These are phyloP conservation scores for Cinchona pubescens DNA, from an alignment of 257 asterid species.

Conservation along the genomic window DNA sequence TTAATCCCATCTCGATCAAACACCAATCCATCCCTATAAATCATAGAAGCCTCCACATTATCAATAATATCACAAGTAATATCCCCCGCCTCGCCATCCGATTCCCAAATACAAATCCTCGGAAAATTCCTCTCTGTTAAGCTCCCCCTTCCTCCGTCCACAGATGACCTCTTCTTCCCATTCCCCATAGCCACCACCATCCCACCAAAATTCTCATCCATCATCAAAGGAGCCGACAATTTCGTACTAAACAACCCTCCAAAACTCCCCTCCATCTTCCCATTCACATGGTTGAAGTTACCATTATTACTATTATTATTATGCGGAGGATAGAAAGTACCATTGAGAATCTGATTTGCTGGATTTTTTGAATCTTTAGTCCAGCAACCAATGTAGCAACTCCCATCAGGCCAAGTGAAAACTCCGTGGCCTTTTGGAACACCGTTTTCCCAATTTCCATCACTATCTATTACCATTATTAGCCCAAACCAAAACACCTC, in stretches of 20 bases:
- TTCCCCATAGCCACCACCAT: slow-evolving; percentile 37
- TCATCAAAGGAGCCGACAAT: slow-evolving; percentile 51
- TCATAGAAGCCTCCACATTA: slow-evolving; percentile 73
- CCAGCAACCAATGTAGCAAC: slow-evolving; percentile 57
- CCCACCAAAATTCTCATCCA: slow-evolving; percentile 36
- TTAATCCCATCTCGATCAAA: slow-evolving; percentile 51
- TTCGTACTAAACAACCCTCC: slow-evolving; percentile 36
- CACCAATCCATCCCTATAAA: slow-evolving; percentile 55
- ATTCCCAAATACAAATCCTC: slow-evolving; percentile 92
- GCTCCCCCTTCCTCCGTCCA: slow-evolving; percentile 45
- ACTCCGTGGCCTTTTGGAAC: slow-evolving; percentile 75
- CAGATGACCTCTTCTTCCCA: slow-evolving; percentile 66
- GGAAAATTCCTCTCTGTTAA: slow-evolving; percentile 62
- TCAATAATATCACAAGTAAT: slow-evolving; percentile 93
- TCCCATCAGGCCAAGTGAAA: slow-evolving; percentile 90
- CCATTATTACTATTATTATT: slow-evolving; percentile 19
- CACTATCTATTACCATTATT: slow-evolving; percentile 80
- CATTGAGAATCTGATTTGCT: slow-evolving; percentile 49
- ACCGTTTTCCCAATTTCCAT: slow-evolving; percentile 84
- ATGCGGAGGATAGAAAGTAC: slow-evolving; percentile 69
- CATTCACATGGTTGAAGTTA: slow-evolving; percentile 17
- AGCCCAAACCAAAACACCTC: slow-evolving; percentile 77
- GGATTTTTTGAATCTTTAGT: slow-evolving; percentile 33
- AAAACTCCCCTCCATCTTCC: slow-evolving; percentile 24
- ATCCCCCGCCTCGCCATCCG: slow-evolving; percentile 95